Base-by-base conservation (phyloP, 805 yeast species). In the Limtongia smithiae region DNA sequence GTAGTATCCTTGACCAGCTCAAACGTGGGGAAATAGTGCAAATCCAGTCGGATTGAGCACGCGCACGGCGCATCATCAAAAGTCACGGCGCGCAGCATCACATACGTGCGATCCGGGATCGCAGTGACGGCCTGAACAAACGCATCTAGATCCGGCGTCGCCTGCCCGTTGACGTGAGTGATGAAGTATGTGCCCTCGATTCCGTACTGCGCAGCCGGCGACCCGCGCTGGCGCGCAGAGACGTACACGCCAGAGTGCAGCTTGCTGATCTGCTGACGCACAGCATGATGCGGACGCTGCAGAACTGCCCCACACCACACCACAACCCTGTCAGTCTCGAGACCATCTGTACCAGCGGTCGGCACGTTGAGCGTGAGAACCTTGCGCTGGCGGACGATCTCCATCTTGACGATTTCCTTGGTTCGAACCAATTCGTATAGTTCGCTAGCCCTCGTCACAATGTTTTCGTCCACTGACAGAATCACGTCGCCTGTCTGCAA, bases 231-330 rank as follows among this genome's bases (percentile, higher is more conserved):
- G 62, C 85, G 78, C 21, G 81, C 74, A 1, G 88, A 82, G 46
- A 88, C 82, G 63, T 89, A 90, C n/a, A 90, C 93, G 46, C 79
- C 81, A 15, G 91, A 82, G 11, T 95, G 96, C 44, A 87, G 71
- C 48, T 77, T 73, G 45, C 79, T 78, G 77, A 85, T 82, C 33
- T 85, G 80, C 69, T 89, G 96, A 55, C 90, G 79, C 15, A 89
- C 96, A 7, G 93, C 91, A 62, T 85, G 94, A 66, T 88, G 96
- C n/a, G 96, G 96, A 33, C 80, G 76, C 63, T 90, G 97, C 30
- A 90, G 66, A 4, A 83, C 69, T 34, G 89, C 82, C 20, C 96
- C 96, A 44, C 89, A 79, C 93, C 95, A 90, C 41, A 77, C 73
- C 7, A 85, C 82, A 34, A 87, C 70, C 47, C 82, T 81, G 33